Conservation (phyloP, 345 rosid species). For the Citrus maxima region DNA sequence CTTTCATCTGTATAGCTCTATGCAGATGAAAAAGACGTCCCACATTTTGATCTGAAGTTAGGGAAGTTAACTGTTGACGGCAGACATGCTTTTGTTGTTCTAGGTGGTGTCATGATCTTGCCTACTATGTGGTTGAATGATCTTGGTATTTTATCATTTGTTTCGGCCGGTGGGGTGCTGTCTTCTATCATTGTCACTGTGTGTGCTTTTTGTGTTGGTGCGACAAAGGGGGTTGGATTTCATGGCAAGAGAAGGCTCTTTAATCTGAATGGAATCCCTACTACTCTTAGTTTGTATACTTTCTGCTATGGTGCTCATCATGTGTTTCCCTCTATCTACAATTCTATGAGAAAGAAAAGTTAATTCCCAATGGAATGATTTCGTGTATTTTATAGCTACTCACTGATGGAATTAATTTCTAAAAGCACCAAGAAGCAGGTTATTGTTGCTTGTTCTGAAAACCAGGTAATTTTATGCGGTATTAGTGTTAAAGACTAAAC, state of each 20-base stretch:
- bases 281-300: conserved; percentile 35
- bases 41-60: conserved; percentile 24
- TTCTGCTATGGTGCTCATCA: conserved; percentile 51
- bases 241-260: conserved; percentile 29
- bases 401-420: too few relatives aligned
- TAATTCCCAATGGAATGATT: conserved; percentile 34
- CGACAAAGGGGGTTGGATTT: conserved; percentile 29
- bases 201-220: conserved; percentile 37
- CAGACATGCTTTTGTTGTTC: conserved; percentile 29
- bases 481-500: too few relatives aligned
- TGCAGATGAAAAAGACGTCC: too few relatives aligned
- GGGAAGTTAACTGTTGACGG: conserved; percentile 28
- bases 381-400: too few relatives aligned
- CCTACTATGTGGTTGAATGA: conserved; percentile 42
- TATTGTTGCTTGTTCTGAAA: too few relatives aligned
- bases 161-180: conserved; percentile 46
- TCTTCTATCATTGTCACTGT: conserved; percentile 31
- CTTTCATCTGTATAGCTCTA: conserved; percentile 34
- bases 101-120: conserved; percentile 29
- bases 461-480: too few relatives aligned
- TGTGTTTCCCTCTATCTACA: conserved; percentile 40
- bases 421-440: too few relatives aligned
- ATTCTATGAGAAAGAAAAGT: conserved; percentile 38
- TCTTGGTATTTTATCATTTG: conserved; percentile 35
- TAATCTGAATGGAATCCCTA: conserved; percentile 37